Evolutionary conservation across 129 eudicot genomes (phyloP).

Genomic region (Escallonia herrerae): DNA sequence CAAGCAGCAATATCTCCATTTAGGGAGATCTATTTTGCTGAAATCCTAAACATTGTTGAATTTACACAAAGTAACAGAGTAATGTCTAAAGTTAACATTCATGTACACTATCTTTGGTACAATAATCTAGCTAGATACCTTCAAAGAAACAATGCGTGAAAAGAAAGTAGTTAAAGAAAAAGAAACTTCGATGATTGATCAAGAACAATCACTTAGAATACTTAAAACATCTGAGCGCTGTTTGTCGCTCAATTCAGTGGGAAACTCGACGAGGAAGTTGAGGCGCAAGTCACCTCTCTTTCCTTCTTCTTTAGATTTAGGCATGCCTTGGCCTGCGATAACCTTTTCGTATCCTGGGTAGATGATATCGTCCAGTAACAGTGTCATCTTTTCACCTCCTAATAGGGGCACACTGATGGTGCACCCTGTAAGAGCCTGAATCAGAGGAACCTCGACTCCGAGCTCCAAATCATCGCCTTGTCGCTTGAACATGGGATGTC

Average conservation of each 20-base stretch:
- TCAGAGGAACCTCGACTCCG: conserved; percentile 50
- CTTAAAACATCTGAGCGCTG: conserved; percentile 27
- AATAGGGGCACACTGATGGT: conserved; percentile 37
- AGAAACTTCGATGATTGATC: conserved; percentile 1
- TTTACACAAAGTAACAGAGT: too few relatives aligned
- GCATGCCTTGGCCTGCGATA: conserved; percentile 51
- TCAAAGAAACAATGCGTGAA: too few relatives aligned
- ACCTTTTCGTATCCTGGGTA: conserved; percentile 48
- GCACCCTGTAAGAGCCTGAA: conserved; percentile 58
- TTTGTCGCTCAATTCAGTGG: conserved; percentile 32
- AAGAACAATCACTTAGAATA: conserved; percentile 31
- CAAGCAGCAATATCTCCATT: too few relatives aligned
- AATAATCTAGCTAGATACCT: too few relatives aligned
- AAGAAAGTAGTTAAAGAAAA: not conserved
- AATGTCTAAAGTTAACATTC: too few relatives aligned
- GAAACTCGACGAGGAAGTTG: conserved; percentile 46
- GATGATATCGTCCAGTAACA: conserved; percentile 34
- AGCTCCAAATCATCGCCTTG: conserved; percentile 43
- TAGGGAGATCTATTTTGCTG: too few relatives aligned
- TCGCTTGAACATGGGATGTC: conserved; percentile 37
- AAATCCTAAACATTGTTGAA: too few relatives aligned
- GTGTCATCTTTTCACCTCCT: conserved; percentile 37
- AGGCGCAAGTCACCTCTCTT: conserved; percentile 43
- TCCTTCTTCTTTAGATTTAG: conserved; percentile 24
- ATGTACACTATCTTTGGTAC: too few relatives aligned